phyloP scores from a whole-genome alignment of 1,139 yeast genomes.

The Saccharomycopsis hybrid region DNA sequence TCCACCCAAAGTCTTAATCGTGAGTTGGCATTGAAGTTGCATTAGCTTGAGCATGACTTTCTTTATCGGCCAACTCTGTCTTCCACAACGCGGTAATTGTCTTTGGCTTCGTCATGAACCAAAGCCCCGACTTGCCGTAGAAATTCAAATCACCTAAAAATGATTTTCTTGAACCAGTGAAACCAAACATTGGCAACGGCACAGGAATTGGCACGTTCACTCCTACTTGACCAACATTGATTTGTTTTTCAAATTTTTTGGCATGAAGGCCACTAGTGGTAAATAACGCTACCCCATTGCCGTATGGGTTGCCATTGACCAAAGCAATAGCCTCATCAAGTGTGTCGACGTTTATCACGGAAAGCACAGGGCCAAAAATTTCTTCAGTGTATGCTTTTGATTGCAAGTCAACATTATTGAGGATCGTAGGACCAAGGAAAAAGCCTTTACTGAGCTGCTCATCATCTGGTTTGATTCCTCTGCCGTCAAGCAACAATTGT shows the following conservation, averaged over 20 bases:
- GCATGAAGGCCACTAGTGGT: constrained; percentile 61
- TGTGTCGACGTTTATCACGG: constrained; percentile 54
- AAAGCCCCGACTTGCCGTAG: constrained; percentile 65
- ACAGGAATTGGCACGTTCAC: constrained; percentile 74
- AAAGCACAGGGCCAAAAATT: constrained; percentile 67
- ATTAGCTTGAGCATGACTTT: not conserved
- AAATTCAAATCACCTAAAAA: constrained; percentile 73
- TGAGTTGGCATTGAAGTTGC: constrained; percentile 59
- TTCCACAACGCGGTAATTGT: constrained; percentile 67
- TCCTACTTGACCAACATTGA: constrained; percentile 72
- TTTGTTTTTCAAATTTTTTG: constrained; percentile 59
- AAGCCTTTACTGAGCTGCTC: constrained; percentile 55
- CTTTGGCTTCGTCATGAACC: constrained; percentile 67
- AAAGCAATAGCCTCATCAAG: constrained; percentile 63
- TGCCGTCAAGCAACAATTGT: constrained; percentile 54
- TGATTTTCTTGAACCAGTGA: constrained; percentile 69
- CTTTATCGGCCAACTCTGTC: constrained; percentile 24
- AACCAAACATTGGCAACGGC: constrained; percentile 73
- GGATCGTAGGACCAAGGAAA: constrained; percentile 65
- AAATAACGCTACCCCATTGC: constrained; percentile 66
- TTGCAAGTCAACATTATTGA: constrained; percentile 58
- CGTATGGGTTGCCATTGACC: constrained; percentile 57
- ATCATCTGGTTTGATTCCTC: constrained; percentile 36
- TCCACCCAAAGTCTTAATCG: not conserved
- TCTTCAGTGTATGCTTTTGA: constrained; percentile 67